Base-by-base conservation (phyloP, 805 yeast species). In the Metschnikowia lochheadii region DNA sequence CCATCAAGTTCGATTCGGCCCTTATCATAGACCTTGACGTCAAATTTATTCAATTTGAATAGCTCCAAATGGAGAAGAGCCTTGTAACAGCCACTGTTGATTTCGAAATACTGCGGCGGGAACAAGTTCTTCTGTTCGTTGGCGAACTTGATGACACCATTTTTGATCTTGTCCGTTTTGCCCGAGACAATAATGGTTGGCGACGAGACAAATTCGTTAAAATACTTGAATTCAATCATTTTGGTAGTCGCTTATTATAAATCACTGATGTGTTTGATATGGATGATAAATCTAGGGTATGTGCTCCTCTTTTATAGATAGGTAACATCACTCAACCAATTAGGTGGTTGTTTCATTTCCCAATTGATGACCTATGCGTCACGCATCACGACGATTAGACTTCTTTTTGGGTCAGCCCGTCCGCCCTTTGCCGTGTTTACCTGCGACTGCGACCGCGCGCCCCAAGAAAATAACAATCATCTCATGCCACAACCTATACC, bases 61-160 rank as follows among this genome's bases (percentile, higher is more conserved):
- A 85, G 83, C 18, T 82, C 79, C 17, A 91, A 75, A 53, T 86
- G 86, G 2, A 87, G 73, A 15, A 87, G 61, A 0, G 88, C 87
- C 65, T 90, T 91, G 75, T 91, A 92, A 52, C 78, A 76, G 1
- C 85, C 84, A 18, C 78, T 69, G 48, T 82, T 80, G 6, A 90
- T 80, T 52, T 91, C 96, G 59, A 76, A 87, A 48, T 76, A 73
- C 58, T 82, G 84, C 0, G 89, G 80, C 0, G 97, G 96, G 53
- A 83, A 84, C 46, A 71, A 73, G 31, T 56, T 49, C 51, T 66
- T 66, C 10, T 57, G 54, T 56, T 71, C 69, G 48, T 72, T 69
- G 32, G 62, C 54, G 49, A 73, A 66, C 31, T 64, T 62, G 14
- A 73, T 54, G 2, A 67, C 52, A 0, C 77, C 77, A 6, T 37